Conservation (phyloP, 164 flowering plant genomes). For the Chimonanthus praecox region DNA sequence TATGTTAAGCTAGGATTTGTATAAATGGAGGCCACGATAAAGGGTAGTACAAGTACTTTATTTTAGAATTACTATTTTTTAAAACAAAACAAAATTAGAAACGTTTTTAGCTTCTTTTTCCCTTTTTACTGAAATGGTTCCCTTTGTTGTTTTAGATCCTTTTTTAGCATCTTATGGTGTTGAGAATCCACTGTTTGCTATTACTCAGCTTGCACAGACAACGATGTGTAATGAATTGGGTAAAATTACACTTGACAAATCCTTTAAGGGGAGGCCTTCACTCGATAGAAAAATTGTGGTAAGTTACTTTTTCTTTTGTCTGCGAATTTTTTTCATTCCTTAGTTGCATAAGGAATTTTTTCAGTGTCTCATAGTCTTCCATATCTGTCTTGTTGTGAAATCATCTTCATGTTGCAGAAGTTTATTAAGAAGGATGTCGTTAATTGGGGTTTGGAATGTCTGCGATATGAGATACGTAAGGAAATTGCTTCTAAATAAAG, state of each 20-base stretch:
- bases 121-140: no score
- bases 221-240: conserved; percentile 96
- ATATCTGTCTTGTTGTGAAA: conserved; percentile 1
- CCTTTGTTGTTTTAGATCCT: conserved; percentile 39
- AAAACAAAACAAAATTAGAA: no score
- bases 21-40: no score
- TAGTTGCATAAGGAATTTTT: background rate
- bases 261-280: conserved; percentile 84
- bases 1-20: conserved; percentile 53
- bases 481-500: background rate
- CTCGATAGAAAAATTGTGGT: conserved; percentile 91
- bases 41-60: no score
- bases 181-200: conserved; percentile 78
- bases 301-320: conserved; percentile 8
- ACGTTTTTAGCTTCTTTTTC: no score
- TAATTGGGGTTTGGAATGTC: conserved; percentile 88
- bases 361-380: background rate
- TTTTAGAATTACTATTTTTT: no score
- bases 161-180: conserved; percentile 85
- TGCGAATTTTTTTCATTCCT: background rate
- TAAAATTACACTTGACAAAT: conserved; percentile 85
- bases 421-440: conserved; percentile 80
- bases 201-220: conserved; percentile 88
- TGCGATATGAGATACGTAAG: conserved; percentile 94
- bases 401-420: conserved; percentile 40